Conservation (phyloP, 2,329 filamentous ascomycete genomes). For the Thelonectria rubi region DNA sequence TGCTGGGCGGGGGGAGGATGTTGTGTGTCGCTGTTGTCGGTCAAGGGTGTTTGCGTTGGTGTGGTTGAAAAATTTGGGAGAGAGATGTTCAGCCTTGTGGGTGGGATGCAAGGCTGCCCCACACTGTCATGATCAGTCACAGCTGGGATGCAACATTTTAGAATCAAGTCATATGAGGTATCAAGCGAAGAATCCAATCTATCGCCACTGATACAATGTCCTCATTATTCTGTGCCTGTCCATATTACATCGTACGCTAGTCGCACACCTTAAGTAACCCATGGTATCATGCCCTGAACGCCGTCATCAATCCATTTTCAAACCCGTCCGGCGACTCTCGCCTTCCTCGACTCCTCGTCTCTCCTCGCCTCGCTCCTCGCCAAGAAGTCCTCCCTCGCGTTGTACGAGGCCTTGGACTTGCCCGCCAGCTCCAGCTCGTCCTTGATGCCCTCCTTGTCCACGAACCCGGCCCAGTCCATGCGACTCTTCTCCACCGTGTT, state of each 20-base stretch:
- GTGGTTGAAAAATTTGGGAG: conserved; percentile 32
- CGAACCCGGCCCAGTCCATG: conserved; percentile 78
- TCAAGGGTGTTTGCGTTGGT: conserved; percentile 11
- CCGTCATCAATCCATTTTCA: conserved; percentile 31
- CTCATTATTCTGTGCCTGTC: not conserved
- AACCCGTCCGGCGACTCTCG: conserved; percentile 55
- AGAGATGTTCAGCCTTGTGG: conserved; percentile 37
- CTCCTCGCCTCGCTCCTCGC: conserved; percentile 70
- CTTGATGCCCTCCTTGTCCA: conserved; percentile 75
- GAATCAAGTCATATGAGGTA: not conserved
- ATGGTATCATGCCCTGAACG: conserved; percentile 21
- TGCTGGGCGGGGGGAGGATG: conserved; percentile 33
- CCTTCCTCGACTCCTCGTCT: conserved; percentile 67
- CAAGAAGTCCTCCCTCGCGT: conserved; percentile 70
- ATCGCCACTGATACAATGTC: not conserved
- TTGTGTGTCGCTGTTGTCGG: conserved; percentile 10
- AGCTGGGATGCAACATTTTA: too few species aligned
- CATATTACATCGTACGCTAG: too few species aligned
- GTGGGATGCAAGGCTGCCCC: conserved; percentile 41
- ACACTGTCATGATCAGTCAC: conserved; percentile 11
- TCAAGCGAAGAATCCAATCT: not conserved
- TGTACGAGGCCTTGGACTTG: conserved; percentile 71
- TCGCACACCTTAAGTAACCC: too few species aligned
- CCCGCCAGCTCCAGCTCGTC: conserved; percentile 73
- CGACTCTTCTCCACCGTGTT: conserved; percentile 77